Conservation (phyloP, 192 early-diverging fungal genomes). For the Linnemannia zychae region DNA sequence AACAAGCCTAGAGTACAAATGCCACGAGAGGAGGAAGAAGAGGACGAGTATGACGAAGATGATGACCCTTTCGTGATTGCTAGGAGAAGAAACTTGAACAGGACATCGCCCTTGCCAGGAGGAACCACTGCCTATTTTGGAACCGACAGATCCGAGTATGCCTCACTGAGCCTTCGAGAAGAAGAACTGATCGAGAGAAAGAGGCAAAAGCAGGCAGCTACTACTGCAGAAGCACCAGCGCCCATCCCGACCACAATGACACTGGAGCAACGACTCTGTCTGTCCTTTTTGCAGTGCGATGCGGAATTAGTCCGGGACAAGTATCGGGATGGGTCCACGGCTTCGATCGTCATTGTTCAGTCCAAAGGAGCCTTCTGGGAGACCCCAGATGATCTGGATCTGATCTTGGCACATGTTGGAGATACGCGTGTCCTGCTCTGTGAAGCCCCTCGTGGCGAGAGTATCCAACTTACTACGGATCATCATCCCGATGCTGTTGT, state of each 20-base stretch:
- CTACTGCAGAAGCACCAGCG: neutral
- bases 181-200: neutral
- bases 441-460: constrained; percentile 70
- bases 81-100: constrained; percentile 13
- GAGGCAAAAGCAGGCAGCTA: neutral
- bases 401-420: constrained; percentile 78
- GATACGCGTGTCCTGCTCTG: constrained; percentile 74
- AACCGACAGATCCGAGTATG: constrained; percentile 37
- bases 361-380: constrained; percentile 78
- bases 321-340: constrained; percentile 76
- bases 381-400: constrained; percentile 67
- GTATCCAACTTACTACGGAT: constrained; percentile 69
- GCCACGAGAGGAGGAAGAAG: constrained; percentile 1
- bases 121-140: constrained; percentile 39
- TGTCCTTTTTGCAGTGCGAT: constrained; percentile 76
- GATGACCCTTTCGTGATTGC: constrained; percentile 37
- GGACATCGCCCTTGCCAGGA: constrained; percentile 39
- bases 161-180: constrained; percentile 16
- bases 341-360: constrained; percentile 74
- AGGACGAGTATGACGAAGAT: constrained; percentile 30
- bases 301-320: constrained; percentile 54
- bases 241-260: constrained; percentile 57
- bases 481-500: constrained; percentile 75
- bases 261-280: constrained; percentile 75
- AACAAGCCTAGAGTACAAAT: neutral